Evolutionary conservation across 208 protist species (phyloP).

Genomic region (Acanthamoeba lenticulata): DNA sequence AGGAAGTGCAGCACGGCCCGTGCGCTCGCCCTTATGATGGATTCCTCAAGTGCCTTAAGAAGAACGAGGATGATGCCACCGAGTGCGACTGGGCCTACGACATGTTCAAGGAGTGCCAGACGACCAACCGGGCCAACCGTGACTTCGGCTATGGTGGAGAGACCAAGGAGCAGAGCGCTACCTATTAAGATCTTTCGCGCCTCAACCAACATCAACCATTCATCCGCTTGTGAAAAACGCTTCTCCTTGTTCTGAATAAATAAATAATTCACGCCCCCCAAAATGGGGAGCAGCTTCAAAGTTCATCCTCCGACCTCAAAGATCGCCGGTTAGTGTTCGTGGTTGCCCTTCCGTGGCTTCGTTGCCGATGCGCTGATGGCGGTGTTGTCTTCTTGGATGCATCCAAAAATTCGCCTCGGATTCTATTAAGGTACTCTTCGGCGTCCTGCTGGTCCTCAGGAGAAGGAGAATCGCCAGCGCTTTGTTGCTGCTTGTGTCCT

Average conservation of each 20-base stretch:
- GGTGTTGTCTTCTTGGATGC: too few relatives aligned
- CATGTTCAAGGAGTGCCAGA: slow-evolving; percentile 69
- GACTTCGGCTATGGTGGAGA: slow-evolving; percentile 14
- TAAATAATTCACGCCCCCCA: neutral
- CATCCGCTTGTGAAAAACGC: too few relatives aligned
- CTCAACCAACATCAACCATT: neutral
- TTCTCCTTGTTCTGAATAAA: neutral
- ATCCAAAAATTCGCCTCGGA: neutral
- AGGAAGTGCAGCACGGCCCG: slow-evolving; percentile 53
- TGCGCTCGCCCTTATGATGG: slow-evolving; percentile 45
- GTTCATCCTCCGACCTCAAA: too few relatives aligned
- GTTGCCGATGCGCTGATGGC: too few relatives aligned
- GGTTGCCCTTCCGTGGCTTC: neutral
- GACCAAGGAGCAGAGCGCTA: slow-evolving; percentile 59
- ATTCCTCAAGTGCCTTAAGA: slow-evolving; percentile 49
- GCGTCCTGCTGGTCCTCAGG: neutral
- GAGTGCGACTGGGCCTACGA: slow-evolving; percentile 66
- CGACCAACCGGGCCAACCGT: neutral
- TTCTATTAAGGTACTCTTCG: neutral
- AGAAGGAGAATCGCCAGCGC: too few relatives aligned
- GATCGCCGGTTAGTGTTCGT: neutral
- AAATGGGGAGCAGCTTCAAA: too few relatives aligned
- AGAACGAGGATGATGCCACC: slow-evolving; percentile 55
- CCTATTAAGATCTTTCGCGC: neutral
- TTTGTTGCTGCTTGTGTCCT: too few relatives aligned